Evolutionary conservation across 805 yeast species (phyloP).

Genomic region (Suhomyces sp.): DNA sequence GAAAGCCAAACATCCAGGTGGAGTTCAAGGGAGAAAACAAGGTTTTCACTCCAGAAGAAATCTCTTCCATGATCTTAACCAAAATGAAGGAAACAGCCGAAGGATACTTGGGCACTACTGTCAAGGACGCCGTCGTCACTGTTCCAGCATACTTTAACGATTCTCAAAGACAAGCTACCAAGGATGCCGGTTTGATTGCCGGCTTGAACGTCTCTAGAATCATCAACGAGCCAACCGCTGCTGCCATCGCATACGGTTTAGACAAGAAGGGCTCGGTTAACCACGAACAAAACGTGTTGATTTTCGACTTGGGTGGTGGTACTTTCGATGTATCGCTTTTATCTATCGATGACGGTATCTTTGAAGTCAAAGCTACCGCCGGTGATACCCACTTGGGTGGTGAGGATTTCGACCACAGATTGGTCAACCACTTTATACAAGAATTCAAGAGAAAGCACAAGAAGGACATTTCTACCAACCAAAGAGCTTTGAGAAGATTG

Average conservation of each 20-base stretch:
- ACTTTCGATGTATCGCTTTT: constrained; percentile 89
- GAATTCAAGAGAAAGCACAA: constrained; percentile 94
- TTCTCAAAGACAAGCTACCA: constrained; percentile 45
- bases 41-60: constrained; percentile 89
- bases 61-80: constrained; percentile 85
- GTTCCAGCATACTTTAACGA: constrained; percentile 45
- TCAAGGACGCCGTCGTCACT: constrained; percentile 51
- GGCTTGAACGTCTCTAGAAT: constrained; percentile 45
- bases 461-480: constrained; percentile 76
- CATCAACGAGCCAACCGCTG: constrained; percentile 46
- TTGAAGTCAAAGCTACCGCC: constrained; percentile 89
- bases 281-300: constrained; percentile 85
- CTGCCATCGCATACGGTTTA: constrained; percentile 46
- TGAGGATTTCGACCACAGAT: constrained; percentile 90
- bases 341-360: constrained; percentile 87
- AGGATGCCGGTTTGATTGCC: constrained; percentile 45
- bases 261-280: constrained; percentile 47
- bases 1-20: constrained; percentile 85
- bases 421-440: constrained; percentile 82
- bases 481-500: constrained; percentile 86
- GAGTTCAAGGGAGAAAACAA: constrained; percentile 86
- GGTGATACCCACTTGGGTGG: constrained; percentile 98
- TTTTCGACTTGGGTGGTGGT: constrained; percentile 97
- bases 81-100: constrained; percentile 96
- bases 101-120: constrained; percentile 79